phyloP scores from a whole-genome alignment of 2,329 filamentous ascomycete genomes.

The Pestalotiopsis sp. region DNA sequence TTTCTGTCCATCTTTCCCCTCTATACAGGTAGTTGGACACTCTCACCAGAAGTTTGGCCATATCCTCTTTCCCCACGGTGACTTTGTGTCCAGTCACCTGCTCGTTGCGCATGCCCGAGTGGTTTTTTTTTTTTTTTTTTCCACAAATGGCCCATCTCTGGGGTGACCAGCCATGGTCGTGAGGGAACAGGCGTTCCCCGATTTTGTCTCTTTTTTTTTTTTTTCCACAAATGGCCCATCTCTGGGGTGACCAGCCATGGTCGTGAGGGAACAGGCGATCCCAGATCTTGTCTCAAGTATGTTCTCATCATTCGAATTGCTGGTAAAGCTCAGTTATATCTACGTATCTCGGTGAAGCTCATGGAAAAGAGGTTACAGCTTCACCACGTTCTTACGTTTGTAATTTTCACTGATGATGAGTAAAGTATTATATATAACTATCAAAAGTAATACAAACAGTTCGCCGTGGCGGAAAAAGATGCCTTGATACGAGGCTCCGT shows the following conservation, averaged over 20 bases:
- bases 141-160: constrained; percentile 22
- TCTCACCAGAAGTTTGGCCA: constrained; percentile 14
- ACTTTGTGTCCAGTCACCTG: constrained; percentile 23
- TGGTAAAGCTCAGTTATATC: background rate
- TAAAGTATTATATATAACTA: too few relatives aligned
- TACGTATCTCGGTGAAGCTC: too few relatives aligned
- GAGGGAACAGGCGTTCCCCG: background rate
- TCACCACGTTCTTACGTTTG: too few relatives aligned
- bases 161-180: too few relatives aligned
- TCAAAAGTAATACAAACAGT: too few relatives aligned
- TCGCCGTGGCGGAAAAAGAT: too few relatives aligned
- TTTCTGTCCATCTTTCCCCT: constrained; percentile 25
- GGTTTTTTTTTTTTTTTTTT: constrained; percentile 27
- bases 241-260: too few relatives aligned
- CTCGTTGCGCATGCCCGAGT: constrained; percentile 26
- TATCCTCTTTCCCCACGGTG: constrained; percentile 16
- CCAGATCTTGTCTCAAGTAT: background rate
- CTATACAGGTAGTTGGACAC: constrained; percentile 22
- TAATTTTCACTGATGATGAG: too few relatives aligned
- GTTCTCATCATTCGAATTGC: background rate
- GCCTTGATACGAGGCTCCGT: too few relatives aligned
- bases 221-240: constrained; percentile 23
- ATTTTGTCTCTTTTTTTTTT: too few relatives aligned
- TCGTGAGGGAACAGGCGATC: background rate
- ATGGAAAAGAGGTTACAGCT: too few relatives aligned